Conservation (phyloP, 2,329 filamentous ascomycete genomes). For the Fusarium sororula region DNA sequence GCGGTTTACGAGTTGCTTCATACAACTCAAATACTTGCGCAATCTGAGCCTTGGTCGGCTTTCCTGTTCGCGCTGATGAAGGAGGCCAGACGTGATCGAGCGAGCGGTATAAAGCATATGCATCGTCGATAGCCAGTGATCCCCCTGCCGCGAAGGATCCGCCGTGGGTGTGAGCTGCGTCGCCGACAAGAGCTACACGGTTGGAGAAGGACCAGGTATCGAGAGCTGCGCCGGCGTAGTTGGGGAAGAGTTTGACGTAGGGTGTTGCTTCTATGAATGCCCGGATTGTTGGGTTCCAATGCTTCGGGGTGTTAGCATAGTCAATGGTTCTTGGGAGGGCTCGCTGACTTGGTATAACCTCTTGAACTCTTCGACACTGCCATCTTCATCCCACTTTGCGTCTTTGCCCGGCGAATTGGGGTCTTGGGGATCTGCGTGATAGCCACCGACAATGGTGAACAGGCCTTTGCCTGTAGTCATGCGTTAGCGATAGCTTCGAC, state of each 20-base stretch:
- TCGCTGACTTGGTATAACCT: not conserved
- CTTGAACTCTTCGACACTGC: not conserved
- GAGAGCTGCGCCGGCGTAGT: constrained; percentile 52
- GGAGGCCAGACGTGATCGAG: constrained; percentile 49
- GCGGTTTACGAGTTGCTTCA: constrained; percentile 53
- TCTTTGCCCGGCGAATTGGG: not conserved
- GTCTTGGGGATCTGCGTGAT: not conserved
- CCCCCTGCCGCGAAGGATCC: constrained; percentile 54
- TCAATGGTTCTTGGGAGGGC: not conserved
- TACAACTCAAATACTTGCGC: constrained; percentile 50
- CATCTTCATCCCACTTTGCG: not conserved
- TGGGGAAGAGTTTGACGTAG: constrained; percentile 41
- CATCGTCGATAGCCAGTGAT: constrained; percentile 52
- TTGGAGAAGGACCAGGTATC: constrained; percentile 53
- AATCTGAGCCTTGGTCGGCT: constrained; percentile 34
- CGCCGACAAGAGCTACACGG: constrained; percentile 50
- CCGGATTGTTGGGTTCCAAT: constrained; percentile 40
- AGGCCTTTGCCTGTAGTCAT: not conserved
- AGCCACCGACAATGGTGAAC: not conserved
- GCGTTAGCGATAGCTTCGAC: accelerated
- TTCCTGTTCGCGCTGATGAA: not conserved
- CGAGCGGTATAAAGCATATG: constrained; percentile 50
- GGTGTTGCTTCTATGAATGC: constrained; percentile 39
- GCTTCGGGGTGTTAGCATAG: not conserved
- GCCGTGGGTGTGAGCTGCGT: constrained; percentile 53